These are phyloP conservation scores for Aspergillus fumigatus DNA, from an alignment of 2,329 filamentous ascomycete genomes.

Conservation along the genomic window DNA sequence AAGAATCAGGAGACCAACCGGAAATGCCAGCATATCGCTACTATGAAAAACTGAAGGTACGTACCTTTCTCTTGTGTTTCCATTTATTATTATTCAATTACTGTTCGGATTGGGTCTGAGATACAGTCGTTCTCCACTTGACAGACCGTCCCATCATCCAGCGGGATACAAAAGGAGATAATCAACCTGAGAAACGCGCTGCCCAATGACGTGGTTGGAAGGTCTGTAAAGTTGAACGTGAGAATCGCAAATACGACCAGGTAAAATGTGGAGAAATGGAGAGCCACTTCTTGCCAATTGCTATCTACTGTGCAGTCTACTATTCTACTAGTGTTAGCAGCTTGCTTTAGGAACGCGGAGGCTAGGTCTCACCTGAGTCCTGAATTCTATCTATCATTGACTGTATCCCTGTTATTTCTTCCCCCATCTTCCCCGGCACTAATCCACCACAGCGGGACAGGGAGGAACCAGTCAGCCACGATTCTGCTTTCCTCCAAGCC, in stretches of 20 bases:
- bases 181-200: neutral
- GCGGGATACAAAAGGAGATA: neutral
- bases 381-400: neutral
- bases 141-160: neutral
- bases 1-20: neutral
- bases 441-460: neutral
- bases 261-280: neutral
- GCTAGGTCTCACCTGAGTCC: neutral
- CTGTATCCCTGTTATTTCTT: neutral
- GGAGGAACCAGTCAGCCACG: neutral
- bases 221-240: neutral
- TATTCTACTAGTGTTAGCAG: too few relatives aligned
- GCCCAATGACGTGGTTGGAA: neutral
- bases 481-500: neutral
- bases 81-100: neutral
- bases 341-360: neutral
- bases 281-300: too few relatives aligned
- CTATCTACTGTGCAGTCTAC: too few relatives aligned
- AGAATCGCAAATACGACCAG: neutral
- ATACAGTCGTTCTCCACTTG: neutral
- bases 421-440: neutral
- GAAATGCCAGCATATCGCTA: too few relatives aligned
- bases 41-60: neutral
- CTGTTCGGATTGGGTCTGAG: neutral
- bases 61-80: neutral